These are phyloP conservation scores for Carpinus viminea DNA, from an alignment of 306 rosid genomes.

Conservation along the genomic window DNA sequence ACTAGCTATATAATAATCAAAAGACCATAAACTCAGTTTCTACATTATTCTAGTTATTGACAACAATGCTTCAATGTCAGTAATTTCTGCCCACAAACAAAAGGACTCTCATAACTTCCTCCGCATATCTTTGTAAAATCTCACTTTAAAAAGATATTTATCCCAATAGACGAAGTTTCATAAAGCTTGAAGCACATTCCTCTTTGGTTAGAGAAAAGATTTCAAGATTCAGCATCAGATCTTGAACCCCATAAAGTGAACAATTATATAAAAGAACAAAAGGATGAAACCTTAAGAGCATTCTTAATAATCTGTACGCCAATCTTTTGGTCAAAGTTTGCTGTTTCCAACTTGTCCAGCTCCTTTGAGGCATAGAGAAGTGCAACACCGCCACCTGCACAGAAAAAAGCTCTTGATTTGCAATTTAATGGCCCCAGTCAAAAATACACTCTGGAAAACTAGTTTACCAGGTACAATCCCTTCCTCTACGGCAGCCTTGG, in stretches of 20 bases:
- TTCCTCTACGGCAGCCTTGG: conserved; percentile 64
- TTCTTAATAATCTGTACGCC: conserved; percentile 61
- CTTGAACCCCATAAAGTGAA: neutral
- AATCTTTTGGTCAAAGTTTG: conserved; percentile 57
- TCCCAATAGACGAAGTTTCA: neutral
- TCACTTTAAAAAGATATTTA: neutral
- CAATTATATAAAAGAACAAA: neutral
- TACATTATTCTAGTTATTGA: neutral
- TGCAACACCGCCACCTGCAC: conserved; percentile 60
- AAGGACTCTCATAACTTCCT: neutral
- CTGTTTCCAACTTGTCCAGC: conserved; percentile 47
- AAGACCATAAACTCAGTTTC: neutral
- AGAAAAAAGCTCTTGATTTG: conserved; percentile 6
- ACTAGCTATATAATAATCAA: neutral
- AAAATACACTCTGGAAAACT: neutral
- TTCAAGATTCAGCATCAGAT: neutral
- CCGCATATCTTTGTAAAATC: neutral
- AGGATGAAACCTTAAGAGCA: conserved; percentile 47
- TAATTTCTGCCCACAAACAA: neutral
- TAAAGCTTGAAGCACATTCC: conserved; percentile 1
- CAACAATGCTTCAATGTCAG: neutral
- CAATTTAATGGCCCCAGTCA: neutral
- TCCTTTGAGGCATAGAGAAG: conserved; percentile 56
- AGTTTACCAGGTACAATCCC: conserved; percentile 52
- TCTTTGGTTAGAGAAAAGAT: neutral